Evolutionary conservation across 169 alveolate species (phyloP).

Genomic region (Plasmodium chabaudi): DNA sequence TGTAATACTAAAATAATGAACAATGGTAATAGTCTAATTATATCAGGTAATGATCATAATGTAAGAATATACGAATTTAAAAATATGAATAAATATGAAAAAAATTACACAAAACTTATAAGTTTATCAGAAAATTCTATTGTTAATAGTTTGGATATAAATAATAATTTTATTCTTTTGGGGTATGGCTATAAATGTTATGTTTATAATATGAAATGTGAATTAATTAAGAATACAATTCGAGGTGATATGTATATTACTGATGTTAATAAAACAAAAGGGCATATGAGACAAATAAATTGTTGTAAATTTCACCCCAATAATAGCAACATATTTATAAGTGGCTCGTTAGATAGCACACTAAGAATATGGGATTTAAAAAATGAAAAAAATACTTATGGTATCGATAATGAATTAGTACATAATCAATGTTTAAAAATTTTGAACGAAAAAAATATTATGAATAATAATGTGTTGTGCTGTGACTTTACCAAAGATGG

Average conservation of each 20-base stretch:
- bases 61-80: constrained; percentile 55
- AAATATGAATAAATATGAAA: constrained; percentile 45
- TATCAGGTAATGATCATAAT: constrained; percentile 52
- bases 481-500: constrained; percentile 45
- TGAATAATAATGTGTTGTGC: constrained; percentile 37
- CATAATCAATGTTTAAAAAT: constrained; percentile 59
- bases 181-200: constrained; percentile 57
- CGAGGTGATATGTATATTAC: constrained; percentile 85
- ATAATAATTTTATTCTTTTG: constrained; percentile 14
- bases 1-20: constrained; percentile 15
- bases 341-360: constrained; percentile 85
- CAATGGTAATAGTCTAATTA: constrained; percentile 36
- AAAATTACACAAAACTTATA: constrained; percentile 23
- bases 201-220: constrained; percentile 64
- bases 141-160: constrained; percentile 33
- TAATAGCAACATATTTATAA: constrained; percentile 71
- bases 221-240: constrained; percentile 78
- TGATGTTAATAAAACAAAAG: constrained; percentile 82
- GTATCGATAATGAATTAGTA: constrained; percentile 39
- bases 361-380: constrained; percentile 79
- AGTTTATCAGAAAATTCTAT: constrained; percentile 56
- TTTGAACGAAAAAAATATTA: constrained; percentile 43
- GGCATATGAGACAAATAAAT: constrained; percentile 83
- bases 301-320: constrained; percentile 78
- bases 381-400: constrained; percentile 44